Base-by-base conservation (phyloP, 768 basidiomycete species). In the Crucibulum laeve region DNA sequence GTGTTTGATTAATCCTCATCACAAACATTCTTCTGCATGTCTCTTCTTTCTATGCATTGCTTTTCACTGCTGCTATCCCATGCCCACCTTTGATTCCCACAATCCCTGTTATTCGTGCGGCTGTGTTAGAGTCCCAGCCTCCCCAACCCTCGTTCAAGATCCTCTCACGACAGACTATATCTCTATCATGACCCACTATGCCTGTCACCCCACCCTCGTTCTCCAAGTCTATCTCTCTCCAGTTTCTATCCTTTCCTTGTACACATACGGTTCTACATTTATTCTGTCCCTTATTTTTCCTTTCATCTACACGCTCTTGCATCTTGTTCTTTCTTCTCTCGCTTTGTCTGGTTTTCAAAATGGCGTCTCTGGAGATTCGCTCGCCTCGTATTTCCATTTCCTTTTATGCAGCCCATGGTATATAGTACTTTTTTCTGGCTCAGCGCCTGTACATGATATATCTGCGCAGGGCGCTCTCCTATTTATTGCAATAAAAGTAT, bases 11-110 rank as follows among this genome's bases (percentile, higher is more conserved):
- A 44, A 15, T 26, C 35, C 42, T 25, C 15, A n/a, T n/a, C 25
- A 42, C n/a, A 23, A 19, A 15, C 39, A 26, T 26, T 39, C 28
- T 33, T 37, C 30, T 40, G 22, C 34, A 49, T 42, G 24, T 42
- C 25, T 39, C 34, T 33, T 19, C 33, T 22, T 43, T 41, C 47
- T 46, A 49, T 43, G 40, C 49, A 23, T 47, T 50, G 51, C 52
- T 59, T 48, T 55, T 63, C 58, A 50, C 57, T 61, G 69, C 64
- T 70, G 53, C 60, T 51, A 42, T 48, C 39, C 50, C 52, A 64
- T 67, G 64, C 64, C 57, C 36, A 25, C 41, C 21, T 38, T 36
- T 25, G 15, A 38, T 22, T n/a, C n/a, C 36, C 38, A 32, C 17
- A 34, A 30, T 47, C 36, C 36, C 37, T 25, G 22, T 43, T 33